Base-by-base conservation (phyloP, 2,329 filamentous ascomycete species). In the Sarocladium kiliense region DNA sequence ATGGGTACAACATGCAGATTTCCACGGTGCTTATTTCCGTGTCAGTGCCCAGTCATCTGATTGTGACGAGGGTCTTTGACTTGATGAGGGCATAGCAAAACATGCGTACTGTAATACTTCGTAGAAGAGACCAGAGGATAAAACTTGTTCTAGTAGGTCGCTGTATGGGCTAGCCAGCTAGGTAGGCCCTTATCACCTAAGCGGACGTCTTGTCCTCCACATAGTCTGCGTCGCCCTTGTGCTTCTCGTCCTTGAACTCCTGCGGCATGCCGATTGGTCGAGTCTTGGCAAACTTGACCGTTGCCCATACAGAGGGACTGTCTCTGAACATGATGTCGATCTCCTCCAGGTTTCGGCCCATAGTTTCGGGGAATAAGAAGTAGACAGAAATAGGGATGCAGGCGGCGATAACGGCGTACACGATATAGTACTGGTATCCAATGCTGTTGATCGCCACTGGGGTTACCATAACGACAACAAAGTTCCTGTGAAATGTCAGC, bases 381-480 rank as follows among this genome's bases (percentile, higher is more conserved):
- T 67, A 76, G 26, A 78, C 74, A 3, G 68, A 63, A 16, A 76
- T 58, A 2, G 76, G 71, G 27, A 79, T 73, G 62, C 71, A 73
- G 19, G 71, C 70, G 7, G 71, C 71, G 55, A 79, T 71, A 56
- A 70, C 67, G 37, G 76, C 73, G 61, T 75, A 80, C 30, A 80
- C 70, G 27, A 80, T 74, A 64, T 77, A 80, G 65, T 77, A 79
- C 56, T 69, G 65, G 66, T 74, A 82, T 16, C 74, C 74, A 56
- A 85, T 80, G 2, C 66, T 76, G 54, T 72, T 67, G 47, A 79
- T 74, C 10, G 75, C 77, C 7, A 78, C 71, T 2, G 73, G 74
- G 0, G 73, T 76, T 47, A 75, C 66, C 70, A 74, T 73, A 6
- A 68, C 65, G 12, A 76, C 68, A 12, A 77, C 67, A 55, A 77